Evolutionary conservation across 805 yeast species (phyloP).

Genomic region (Debaryomyces castellii): DNA sequence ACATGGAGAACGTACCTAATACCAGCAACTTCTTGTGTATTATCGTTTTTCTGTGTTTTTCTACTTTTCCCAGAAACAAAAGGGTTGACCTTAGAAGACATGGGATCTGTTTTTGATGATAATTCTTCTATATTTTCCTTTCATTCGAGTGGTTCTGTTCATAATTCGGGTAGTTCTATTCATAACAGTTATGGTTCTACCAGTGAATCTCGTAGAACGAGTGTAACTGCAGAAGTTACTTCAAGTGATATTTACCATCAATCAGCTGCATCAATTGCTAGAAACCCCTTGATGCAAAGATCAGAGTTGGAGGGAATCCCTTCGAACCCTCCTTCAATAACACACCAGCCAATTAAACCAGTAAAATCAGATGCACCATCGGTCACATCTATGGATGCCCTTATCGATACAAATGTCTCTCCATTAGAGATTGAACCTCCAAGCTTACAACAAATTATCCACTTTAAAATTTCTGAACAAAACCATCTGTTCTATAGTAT

Average conservation of each 20-base stretch:
- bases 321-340: slow-evolving; percentile 24
- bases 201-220: slow-evolving; percentile 15
- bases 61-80: slow-evolving; percentile 85
- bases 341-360: slow-evolving; percentile 15
- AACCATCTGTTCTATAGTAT: neutral
- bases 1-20: slow-evolving; percentile 79
- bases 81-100: slow-evolving; percentile 84
- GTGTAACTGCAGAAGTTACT: slow-evolving; percentile 10
- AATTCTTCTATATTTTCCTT: slow-evolving; percentile 40
- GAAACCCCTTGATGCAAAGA: slow-evolving; percentile 33
- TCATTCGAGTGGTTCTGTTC: slow-evolving; percentile 24
- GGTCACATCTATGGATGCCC: slow-evolving; percentile 12
- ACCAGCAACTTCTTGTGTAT: slow-evolving; percentile 74
- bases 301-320: slow-evolving; percentile 33
- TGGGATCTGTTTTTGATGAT: slow-evolving; percentile 87
- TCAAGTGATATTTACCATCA: slow-evolving; percentile 18
- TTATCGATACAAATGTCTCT: slow-evolving; percentile 17
- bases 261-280: slow-evolving; percentile 44
- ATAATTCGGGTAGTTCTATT: neutral
- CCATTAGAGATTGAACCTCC: slow-evolving; percentile 40
- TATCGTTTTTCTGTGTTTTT: slow-evolving; percentile 72
- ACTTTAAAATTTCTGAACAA: slow-evolving; percentile 21
- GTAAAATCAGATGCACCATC: slow-evolving; percentile 21
- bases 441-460: slow-evolving; percentile 23
- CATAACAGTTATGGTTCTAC: slow-evolving; percentile 13